Percentiles rank a stretch among this genome's conserved stretches.
These are phyloP conservation scores for Phialemonium atrogriseum DNA, from an alignment of 2,329 filamentous ascomycete genomes.

Conservation along the genomic window DNA sequence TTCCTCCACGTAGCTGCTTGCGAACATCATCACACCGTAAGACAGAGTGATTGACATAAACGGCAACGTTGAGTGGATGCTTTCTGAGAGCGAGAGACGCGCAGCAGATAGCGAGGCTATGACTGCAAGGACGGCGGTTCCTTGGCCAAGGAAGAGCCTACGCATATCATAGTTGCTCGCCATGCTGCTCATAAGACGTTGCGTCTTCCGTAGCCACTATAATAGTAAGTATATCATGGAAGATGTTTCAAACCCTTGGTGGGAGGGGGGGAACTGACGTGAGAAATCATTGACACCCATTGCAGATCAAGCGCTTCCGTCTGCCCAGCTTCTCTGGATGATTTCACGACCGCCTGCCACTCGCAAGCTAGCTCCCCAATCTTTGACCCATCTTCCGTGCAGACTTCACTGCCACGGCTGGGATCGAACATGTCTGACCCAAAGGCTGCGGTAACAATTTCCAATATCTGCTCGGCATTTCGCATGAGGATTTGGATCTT, in stretches of 20 bases:
- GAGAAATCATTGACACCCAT: constrained; percentile 35
- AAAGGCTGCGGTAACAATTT: constrained; percentile 69
- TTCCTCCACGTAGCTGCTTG: constrained; percentile 94
- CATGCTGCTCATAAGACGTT: constrained; percentile 75
- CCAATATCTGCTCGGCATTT: constrained; percentile 75
- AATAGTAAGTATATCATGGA: background rate
- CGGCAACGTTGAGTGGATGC: constrained; percentile 25
- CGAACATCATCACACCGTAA: constrained; percentile 92
- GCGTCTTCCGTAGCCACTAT: constrained; percentile 62
- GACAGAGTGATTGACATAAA: constrained; percentile 45
- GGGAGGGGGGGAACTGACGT: constrained; percentile 19
- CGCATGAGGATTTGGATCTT: constrained; percentile 60
- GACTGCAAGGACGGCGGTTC: constrained; percentile 24
- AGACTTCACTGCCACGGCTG: constrained; percentile 13
- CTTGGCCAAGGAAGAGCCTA: constrained; percentile 44
- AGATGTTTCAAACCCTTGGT: too few relatives aligned
- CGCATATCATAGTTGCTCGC: constrained; percentile 84
- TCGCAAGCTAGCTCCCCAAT: constrained; percentile 58
- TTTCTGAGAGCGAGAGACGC: constrained; percentile 10
- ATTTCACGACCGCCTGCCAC: constrained; percentile 43
- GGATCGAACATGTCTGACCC: constrained; percentile 34
- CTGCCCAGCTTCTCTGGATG: constrained; percentile 8
- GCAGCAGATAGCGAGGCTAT: constrained; percentile 31
- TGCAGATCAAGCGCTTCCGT: constrained; percentile 21
- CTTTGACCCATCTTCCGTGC: constrained; percentile 29